Base-by-base conservation (phyloP, 1,284 basidiomycete species). In the Puccinia coronata region DNA sequence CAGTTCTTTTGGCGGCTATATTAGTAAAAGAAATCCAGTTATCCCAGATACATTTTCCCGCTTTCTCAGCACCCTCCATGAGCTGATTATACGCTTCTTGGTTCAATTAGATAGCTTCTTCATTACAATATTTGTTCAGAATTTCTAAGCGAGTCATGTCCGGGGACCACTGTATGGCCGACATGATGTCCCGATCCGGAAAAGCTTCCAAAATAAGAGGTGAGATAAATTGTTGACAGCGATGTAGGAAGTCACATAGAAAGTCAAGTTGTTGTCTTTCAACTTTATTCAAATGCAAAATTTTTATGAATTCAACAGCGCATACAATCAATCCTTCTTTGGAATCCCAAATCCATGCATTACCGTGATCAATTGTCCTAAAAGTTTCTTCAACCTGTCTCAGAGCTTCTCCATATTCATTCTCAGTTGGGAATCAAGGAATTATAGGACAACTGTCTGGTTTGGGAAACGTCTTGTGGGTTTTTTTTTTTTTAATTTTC, bases 41-140 rank as follows among this genome's bases (percentile, higher is more conserved):
- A 31, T 70, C 25, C 67, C 67, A 70, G 6, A 70, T n/a, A 31
- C 31, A 12, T 9, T 31, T 31, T 4, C 67, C 67, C 25, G 43
- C 67, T 70, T 70, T 31, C 39, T 65, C 63, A 6, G 63, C 36
- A 41, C 39, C 63, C 34, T 41, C 63, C 34, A n/a, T 65, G 36
- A 65, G 36, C 18, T n/a, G 16, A 23, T 65, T 20, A 20, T 41
- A 65, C 9, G 31, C 18, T 14, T 65, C 61, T 41, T 34, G 61
- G 23, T 65, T 65, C 20, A 20, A 12, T 65, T 41, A 20, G 20
- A 65, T 65, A 2, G 61, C 61, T n/a, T 65, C 36, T 41, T 65
- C 61, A 16, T 65, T n/a, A 39, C 61, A 39, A 28, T 65, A 65
- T 41, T 41, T 14, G 31, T 39, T 39, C 2, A 39, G 36, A n/a